Base-by-base conservation (phyloP, 2,329 filamentous ascomycete species). In the Gliomastix tumulicola region DNA sequence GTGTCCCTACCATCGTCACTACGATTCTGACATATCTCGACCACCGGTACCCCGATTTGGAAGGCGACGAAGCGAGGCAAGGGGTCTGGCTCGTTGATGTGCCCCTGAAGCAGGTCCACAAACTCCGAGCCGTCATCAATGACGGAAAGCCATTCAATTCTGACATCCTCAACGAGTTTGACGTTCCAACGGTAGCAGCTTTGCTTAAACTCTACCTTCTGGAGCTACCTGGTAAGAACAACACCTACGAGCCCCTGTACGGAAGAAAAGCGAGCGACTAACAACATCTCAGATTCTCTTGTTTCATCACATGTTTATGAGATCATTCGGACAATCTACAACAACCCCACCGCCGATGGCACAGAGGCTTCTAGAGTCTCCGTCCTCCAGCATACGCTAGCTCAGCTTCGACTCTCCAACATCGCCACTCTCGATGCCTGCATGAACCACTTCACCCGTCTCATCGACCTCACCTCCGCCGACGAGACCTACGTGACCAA, bases 241-340 rank as follows among this genome's bases (percentile, higher is more conserved):
- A 8, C n/a, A n/a, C n/a, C n/a, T n/a, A n/a, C n/a, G n/a, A n/a
- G n/a, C n/a, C n/a, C n/a, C n/a, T n/a, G n/a, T n/a, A n/a, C n/a
- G n/a, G n/a, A n/a, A n/a, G n/a, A n/a, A n/a, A n/a, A n/a, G n/a
- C n/a, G n/a, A n/a, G n/a, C n/a, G n/a, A n/a, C 56, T 67, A 43
- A 62, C 44, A 30, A 4, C 15, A 16, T 32, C 4, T 9, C 47
- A 92, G 92, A 98, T 62, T 97, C 92, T n/a, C 74, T 98, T 43
- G 90, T 98, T 43, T 97, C 92, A 39, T 94, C 88, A 28, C 90
- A 97, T 57, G 88, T 98, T 40, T 98, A 98, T 60, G 94, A 98
- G 65, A 97, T 98, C 54, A 82, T 98, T 56, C 89, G 95, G 65
- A 97, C 88, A 3, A 94, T 98, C 46, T 98, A 98, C 67, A 82